Percentiles rank a stretch among this genome's conserved stretches.
Evolutionary conservation across 1,284 basidiomycete species (phyloP).

Genomic region (Cronartium quercuum): DNA sequence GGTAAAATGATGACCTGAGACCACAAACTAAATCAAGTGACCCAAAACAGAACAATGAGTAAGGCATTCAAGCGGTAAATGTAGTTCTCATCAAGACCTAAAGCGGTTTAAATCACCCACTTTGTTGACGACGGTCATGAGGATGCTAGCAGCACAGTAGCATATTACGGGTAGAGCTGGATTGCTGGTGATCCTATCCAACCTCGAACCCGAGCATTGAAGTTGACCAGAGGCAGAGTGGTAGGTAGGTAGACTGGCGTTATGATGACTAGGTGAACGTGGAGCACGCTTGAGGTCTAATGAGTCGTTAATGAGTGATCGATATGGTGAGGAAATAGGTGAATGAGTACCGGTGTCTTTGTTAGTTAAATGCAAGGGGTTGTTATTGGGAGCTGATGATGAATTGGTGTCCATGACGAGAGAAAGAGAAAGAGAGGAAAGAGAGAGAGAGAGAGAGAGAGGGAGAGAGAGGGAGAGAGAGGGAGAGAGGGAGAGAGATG

Average conservation of each 20-base stretch:
- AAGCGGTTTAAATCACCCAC: constrained; percentile 53
- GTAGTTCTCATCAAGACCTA: constrained; percentile 39
- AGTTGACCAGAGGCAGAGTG: background rate
- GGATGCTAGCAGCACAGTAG: constrained; percentile 88
- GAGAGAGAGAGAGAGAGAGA: too few species aligned
- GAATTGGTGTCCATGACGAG: too few species aligned
- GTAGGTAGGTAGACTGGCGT: background rate
- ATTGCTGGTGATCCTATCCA: constrained; percentile 30
- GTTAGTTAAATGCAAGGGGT: too few species aligned
- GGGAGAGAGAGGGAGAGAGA: too few species aligned
- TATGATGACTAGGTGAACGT: background rate
- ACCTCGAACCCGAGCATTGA: background rate
- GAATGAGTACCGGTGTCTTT: too few species aligned
- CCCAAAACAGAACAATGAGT: background rate
- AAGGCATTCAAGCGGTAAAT: background rate
- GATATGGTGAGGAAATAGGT: too few species aligned
- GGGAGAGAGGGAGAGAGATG: too few species aligned
- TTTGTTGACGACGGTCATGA: constrained; percentile 98
- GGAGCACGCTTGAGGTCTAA: too few species aligned
- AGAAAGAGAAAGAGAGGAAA: too few species aligned
- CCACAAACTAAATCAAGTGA: constrained; percentile 67
- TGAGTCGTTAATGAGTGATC: too few species aligned
- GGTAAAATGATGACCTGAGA: constrained; percentile 85
- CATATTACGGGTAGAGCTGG: constrained; percentile 71
- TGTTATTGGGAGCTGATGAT: too few species aligned